Conservation (phyloP, 2,329 filamentous ascomycete species). For the Clonostachys rosea region DNA sequence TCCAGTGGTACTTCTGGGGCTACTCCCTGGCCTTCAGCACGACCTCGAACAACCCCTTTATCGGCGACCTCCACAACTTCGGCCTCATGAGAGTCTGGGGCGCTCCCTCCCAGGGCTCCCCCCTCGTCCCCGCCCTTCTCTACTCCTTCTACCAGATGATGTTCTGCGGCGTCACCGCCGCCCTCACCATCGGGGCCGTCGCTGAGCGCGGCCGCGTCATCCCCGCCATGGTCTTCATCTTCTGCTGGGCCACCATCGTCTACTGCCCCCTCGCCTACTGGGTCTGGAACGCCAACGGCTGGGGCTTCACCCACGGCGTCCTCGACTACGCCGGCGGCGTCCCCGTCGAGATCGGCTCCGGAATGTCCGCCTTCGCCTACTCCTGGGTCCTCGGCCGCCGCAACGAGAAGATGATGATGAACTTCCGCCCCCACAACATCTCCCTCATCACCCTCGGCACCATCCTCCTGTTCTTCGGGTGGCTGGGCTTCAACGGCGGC, state of each 20-base stretch:
- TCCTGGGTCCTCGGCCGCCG: slow-evolving; percentile 92
- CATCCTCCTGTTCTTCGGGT: slow-evolving; percentile 95
- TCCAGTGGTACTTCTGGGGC: slow-evolving; percentile 99
- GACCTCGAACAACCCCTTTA: slow-evolving; percentile 80
- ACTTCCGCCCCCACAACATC: slow-evolving; percentile 98
- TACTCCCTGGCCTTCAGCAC: slow-evolving; percentile 91
- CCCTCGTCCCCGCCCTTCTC: slow-evolving; percentile 81
- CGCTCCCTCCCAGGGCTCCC: slow-evolving; percentile 80
- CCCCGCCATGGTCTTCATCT: slow-evolving; percentile 91
- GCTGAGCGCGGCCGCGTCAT: slow-evolving; percentile 91
- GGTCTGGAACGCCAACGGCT: slow-evolving; percentile 94
- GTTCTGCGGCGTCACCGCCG: slow-evolving; percentile 91
- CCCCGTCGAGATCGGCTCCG: slow-evolving; percentile 94
- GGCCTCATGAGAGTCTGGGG: slow-evolving; percentile 82
- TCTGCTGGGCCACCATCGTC: slow-evolving; percentile 94
- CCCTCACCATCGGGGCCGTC: slow-evolving; percentile 86
- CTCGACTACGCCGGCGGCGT: slow-evolving; percentile 95
- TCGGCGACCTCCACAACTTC: slow-evolving; percentile 86
- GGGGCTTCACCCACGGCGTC: slow-evolving; percentile 86
- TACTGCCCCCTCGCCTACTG: slow-evolving; percentile 97
- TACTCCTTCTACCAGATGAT: slow-evolving; percentile 99
- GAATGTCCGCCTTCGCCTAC: slow-evolving; percentile 89
- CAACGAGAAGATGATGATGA: slow-evolving; percentile 99
- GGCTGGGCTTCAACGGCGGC: slow-evolving; percentile 98
- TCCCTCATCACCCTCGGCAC: slow-evolving; percentile 95